Conservation (phyloP, 495 filamentous ascomycete genomes). For the Aspergillus leporis region DNA sequence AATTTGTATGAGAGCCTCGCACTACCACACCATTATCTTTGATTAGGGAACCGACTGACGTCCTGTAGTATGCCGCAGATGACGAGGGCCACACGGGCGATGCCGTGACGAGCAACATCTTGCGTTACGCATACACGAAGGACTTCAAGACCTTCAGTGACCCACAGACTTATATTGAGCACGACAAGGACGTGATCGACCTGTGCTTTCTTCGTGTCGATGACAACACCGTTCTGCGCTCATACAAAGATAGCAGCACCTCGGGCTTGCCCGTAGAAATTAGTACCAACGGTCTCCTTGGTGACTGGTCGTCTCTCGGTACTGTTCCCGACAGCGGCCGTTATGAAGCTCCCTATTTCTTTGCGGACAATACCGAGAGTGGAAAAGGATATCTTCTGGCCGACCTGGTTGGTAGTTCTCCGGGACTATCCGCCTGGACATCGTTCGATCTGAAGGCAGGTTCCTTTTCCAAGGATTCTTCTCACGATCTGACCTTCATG, state of each 20-base stretch:
- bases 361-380: conserved; percentile 17
- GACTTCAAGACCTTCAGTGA: conserved; percentile 21
- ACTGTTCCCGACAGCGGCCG: conserved; percentile 12
- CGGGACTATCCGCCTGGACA: conserved; percentile 16
- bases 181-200: conserved; percentile 12
- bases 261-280: conserved; percentile 12
- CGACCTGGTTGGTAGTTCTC: conserved; percentile 15
- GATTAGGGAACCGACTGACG: not conserved
- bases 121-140: conserved; percentile 20
- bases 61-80: conserved; percentile 14
- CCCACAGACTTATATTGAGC: conserved; percentile 14
- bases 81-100: conserved; percentile 15
- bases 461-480: conserved; percentile 7
- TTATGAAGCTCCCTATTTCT: conserved; percentile 19
- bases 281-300: conserved; percentile 19
- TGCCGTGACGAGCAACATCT: conserved; percentile 6
- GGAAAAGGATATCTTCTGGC: conserved; percentile 16
- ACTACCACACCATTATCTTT: not conserved
- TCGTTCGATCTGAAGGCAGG: conserved; percentile 9
- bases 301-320: conserved; percentile 12
- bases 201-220: conserved; percentile 12
- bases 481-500: conserved; percentile 19
- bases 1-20: conserved; percentile 9
- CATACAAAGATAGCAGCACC: conserved; percentile 12
- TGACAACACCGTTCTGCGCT: conserved; percentile 12